Evolutionary conservation across 495 filamentous ascomycete species (phyloP).

Genomic region (Penicillium tannophilum): DNA sequence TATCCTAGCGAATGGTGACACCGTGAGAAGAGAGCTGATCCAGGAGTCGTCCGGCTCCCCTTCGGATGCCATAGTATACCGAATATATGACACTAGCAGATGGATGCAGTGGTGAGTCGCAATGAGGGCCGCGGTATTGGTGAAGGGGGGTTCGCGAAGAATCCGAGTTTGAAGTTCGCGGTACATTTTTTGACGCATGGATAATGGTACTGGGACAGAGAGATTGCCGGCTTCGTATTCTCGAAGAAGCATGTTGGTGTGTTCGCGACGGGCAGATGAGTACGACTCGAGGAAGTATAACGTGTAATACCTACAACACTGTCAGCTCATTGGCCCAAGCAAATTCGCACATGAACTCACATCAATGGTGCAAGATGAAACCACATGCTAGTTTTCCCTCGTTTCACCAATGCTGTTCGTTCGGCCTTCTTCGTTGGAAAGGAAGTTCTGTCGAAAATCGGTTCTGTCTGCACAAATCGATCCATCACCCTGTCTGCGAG

Average conservation of each 20-base stretch:
- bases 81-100: slow-evolving; percentile 44
- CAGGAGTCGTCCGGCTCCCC: slow-evolving; percentile 41
- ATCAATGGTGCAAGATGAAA: slow-evolving; percentile 47
- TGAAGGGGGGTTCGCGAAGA: slow-evolving; percentile 46
- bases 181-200: slow-evolving; percentile 41
- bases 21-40: slow-evolving; percentile 47
- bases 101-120: slow-evolving; percentile 51
- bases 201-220: slow-evolving; percentile 39
- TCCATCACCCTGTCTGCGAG: slow-evolving; percentile 49
- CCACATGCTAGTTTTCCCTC: slow-evolving; percentile 37
- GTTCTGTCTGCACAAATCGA: slow-evolving; percentile 37
- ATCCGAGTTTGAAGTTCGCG: slow-evolving; percentile 42
- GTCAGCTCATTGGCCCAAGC: background rate
- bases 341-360: slow-evolving; percentile 25
- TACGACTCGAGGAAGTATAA: slow-evolving; percentile 48
- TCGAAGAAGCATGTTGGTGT: slow-evolving; percentile 42
- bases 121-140: slow-evolving; percentile 44
- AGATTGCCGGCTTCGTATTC: slow-evolving; percentile 45
- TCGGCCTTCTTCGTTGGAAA: slow-evolving; percentile 36
- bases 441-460: slow-evolving; percentile 32
- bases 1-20: slow-evolving; percentile 44
- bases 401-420: slow-evolving; percentile 37
- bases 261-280: slow-evolving; percentile 43
- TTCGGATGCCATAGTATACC: slow-evolving; percentile 39
- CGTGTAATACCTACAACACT: slow-evolving; percentile 39